Evolutionary conservation across 2,329 filamentous ascomycete genomes (phyloP).

Genomic region (Alternaria viburni): DNA sequence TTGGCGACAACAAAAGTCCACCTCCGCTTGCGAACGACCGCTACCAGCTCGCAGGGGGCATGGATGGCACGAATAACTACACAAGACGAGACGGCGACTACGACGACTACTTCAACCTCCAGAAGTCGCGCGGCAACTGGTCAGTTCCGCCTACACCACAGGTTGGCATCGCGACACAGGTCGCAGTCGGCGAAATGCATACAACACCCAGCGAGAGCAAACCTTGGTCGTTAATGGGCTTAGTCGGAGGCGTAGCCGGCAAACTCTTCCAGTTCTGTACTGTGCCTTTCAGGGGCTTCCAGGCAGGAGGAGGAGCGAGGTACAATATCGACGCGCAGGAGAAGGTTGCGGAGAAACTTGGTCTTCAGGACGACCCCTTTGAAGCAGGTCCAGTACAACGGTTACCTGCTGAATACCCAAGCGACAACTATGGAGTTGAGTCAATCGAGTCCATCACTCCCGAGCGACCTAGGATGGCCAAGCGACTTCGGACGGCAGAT

Average conservation of each 20-base stretch:
- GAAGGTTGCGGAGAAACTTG: conserved; percentile 33
- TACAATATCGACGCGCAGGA: conserved; percentile 63
- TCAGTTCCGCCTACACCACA: conserved; percentile 38
- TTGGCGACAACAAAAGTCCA: conserved; percentile 44
- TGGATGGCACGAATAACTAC: conserved; percentile 55
- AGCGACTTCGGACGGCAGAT: conserved; percentile 56
- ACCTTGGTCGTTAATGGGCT: conserved; percentile 57
- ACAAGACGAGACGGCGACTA: conserved; percentile 48
- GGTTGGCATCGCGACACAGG: conserved; percentile 17
- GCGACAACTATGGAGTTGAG: conserved; percentile 55
- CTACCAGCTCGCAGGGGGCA: conserved; percentile 56
- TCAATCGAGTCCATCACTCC: conserved; percentile 53
- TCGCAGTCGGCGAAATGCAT: conserved; percentile 15
- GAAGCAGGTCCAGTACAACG: conserved; percentile 27
- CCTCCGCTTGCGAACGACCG: conserved; percentile 58
- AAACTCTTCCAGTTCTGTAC: conserved; percentile 86
- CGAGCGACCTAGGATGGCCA: conserved; percentile 53
- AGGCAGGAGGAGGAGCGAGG: conserved; percentile 79
- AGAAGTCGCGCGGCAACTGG: conserved; percentile 47
- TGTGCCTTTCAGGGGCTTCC: conserved; percentile 79
- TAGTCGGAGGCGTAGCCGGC: conserved; percentile 72
- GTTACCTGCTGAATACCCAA: conserved; percentile 61
- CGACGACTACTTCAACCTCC: conserved; percentile 51
- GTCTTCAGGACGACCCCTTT: conserved; percentile 30
- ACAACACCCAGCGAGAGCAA: conserved; percentile 30